Evolutionary conservation across 768 basidiomycete species (phyloP).

Genomic region (Dentipellis fragilis): DNA sequence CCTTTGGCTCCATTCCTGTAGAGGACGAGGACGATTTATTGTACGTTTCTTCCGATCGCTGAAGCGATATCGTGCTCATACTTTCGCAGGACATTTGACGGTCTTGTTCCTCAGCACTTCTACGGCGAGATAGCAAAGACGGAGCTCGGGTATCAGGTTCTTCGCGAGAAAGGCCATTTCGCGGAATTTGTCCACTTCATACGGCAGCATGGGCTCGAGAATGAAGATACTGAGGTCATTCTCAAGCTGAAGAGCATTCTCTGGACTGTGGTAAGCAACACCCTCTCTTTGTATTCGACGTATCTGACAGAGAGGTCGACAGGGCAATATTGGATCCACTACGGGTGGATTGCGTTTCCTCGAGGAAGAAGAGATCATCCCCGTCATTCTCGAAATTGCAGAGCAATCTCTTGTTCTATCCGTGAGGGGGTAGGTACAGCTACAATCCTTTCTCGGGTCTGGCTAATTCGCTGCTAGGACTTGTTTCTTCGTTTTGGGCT

Average conservation of each 20-base stretch:
- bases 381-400: slow-evolving; percentile 83
- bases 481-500: slow-evolving; percentile 89
- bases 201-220: slow-evolving; percentile 76
- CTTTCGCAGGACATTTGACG: slow-evolving; percentile 57
- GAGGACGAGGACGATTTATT: slow-evolving; percentile 57
- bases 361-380: slow-evolving; percentile 92
- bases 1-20: slow-evolving; percentile 44
- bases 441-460: neutral
- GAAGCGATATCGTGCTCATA: neutral
- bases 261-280: slow-evolving; percentile 74
- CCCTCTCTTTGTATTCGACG: neutral
- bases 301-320: neutral
- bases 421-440: slow-evolving; percentile 70
- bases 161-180: slow-evolving; percentile 88
- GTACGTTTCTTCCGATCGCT: slow-evolving; percentile 22
- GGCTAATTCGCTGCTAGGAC: slow-evolving; percentile 45
- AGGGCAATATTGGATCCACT: slow-evolving; percentile 93
- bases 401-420: slow-evolving; percentile 84
- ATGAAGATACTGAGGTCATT: slow-evolving; percentile 74
- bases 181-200: slow-evolving; percentile 86
- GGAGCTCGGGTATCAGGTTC: slow-evolving; percentile 82
- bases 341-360: slow-evolving; percentile 88
- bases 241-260: slow-evolving; percentile 88
- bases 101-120: slow-evolving; percentile 88
- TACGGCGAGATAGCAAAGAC: slow-evolving; percentile 98